phyloP scores from a whole-genome alignment of 139 green algal genomes.

The Chlorokybus atmophyticus region DNA sequence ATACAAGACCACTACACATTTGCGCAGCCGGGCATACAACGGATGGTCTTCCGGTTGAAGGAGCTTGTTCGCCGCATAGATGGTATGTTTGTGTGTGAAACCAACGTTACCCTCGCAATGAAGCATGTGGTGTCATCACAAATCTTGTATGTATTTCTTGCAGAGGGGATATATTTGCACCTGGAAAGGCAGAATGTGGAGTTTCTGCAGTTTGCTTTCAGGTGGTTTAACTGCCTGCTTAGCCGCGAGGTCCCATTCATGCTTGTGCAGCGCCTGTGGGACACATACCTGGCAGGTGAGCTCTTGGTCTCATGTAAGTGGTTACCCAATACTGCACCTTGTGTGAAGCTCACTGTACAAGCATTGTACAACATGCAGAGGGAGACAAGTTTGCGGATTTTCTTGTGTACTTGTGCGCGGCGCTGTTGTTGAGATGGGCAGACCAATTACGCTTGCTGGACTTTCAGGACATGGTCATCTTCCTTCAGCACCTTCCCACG shows the following conservation, averaged over 20 bases:
- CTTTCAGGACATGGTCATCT: constrained; percentile 38
- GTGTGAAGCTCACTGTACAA: too few species aligned
- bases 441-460: constrained; percentile 30
- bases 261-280: constrained; percentile 65
- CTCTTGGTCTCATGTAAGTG: too few species aligned
- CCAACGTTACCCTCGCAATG: neutral
- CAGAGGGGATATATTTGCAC: constrained; percentile 32
- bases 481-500: constrained; percentile 34
- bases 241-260: constrained; percentile 48
- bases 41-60: constrained; percentile 64
- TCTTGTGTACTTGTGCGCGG: constrained; percentile 23
- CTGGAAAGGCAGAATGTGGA: constrained; percentile 71
- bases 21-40: constrained; percentile 91
- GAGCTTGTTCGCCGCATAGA: constrained; percentile 50
- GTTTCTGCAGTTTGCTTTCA: constrained; percentile 94
- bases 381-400: constrained; percentile 28
- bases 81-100: constrained; percentile 8
- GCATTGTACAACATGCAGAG: too few species aligned
- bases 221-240: constrained; percentile 94
- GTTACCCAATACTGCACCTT: too few species aligned
- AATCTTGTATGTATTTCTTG: neutral
- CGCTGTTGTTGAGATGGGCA: constrained; percentile 27
- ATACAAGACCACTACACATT: constrained; percentile 97
- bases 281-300: constrained; percentile 91
- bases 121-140: too few species aligned